Percentiles rank a stretch among this genome's conserved stretches.
phyloP scores from a whole-genome alignment of 2,329 filamentous ascomycete genomes.

The Aspergillus sp. region DNA sequence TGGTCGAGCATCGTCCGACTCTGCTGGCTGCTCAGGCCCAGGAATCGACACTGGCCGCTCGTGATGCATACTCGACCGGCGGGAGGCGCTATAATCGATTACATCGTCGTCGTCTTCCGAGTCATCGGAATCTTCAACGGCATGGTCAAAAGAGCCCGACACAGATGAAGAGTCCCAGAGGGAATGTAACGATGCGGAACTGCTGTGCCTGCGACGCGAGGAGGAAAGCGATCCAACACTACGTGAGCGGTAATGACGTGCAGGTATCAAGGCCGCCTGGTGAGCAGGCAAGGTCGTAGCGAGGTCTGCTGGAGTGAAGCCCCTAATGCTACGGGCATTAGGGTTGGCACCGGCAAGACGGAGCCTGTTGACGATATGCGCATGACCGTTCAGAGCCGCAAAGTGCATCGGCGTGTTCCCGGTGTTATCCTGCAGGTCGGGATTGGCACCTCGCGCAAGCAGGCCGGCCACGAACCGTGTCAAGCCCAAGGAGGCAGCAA shows the following conservation, averaged over 20 bases:
- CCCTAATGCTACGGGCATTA: slow-evolving; percentile 67
- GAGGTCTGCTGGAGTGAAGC: slow-evolving; percentile 71
- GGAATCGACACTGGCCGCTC: slow-evolving; percentile 30
- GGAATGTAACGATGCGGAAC: slow-evolving; percentile 66
- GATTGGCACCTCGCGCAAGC: slow-evolving; percentile 74
- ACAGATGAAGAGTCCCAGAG: slow-evolving; percentile 62
- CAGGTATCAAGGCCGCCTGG: slow-evolving; percentile 63
- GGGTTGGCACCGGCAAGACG: slow-evolving; percentile 74
- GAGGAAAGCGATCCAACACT: slow-evolving; percentile 61
- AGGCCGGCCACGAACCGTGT: slow-evolving; percentile 75
- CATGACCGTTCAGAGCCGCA: slow-evolving; percentile 73
- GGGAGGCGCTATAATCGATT: slow-evolving; percentile 34
- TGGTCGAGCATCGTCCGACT: slow-evolving; percentile 30
- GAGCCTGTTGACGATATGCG: slow-evolving; percentile 74
- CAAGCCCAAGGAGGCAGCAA: slow-evolving; percentile 74
- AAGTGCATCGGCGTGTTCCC: slow-evolving; percentile 83
- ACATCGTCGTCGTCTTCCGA: slow-evolving; percentile 29
- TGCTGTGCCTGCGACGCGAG: slow-evolving; percentile 60
- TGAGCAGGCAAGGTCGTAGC: slow-evolving; percentile 66
- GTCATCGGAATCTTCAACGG: slow-evolving; percentile 44
- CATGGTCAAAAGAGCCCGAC: slow-evolving; percentile 49
- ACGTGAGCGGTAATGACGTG: slow-evolving; percentile 65
- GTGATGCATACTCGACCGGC: slow-evolving; percentile 40
- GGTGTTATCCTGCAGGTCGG: slow-evolving; percentile 72
- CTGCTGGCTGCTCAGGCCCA: slow-evolving; percentile 27